Conservation (phyloP, 2,329 filamentous ascomycete species). For the Beauveria sp. region DNA sequence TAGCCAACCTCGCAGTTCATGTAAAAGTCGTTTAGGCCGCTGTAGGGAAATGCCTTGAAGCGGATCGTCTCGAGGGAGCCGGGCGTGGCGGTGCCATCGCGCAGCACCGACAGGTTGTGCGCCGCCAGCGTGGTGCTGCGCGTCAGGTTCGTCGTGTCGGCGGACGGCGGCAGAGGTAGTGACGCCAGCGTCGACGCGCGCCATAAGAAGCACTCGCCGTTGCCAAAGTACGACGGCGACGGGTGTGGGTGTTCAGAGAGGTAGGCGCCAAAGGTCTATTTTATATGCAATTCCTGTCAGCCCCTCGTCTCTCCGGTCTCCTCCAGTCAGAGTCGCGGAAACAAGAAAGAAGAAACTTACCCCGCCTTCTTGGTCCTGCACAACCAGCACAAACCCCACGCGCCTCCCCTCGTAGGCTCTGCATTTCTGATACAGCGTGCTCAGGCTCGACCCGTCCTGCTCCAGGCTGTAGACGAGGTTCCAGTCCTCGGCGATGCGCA, state of each 20-base stretch:
- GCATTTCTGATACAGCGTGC: slow-evolving; percentile 77
- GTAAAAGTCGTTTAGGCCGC: slow-evolving; percentile 92
- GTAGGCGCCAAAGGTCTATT: slow-evolving; percentile 81
- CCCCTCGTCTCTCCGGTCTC: background rate
- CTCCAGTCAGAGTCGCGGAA: background rate
- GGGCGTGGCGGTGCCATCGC: slow-evolving; percentile 20
- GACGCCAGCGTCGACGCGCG: slow-evolving; percentile 51
- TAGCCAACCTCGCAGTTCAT: slow-evolving; percentile 86
- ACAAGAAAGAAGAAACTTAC: slow-evolving; percentile 35
- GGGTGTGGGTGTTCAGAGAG: slow-evolving; percentile 83
- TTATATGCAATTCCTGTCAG: background rate
- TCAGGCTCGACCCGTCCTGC: slow-evolving; percentile 80
- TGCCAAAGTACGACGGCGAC: slow-evolving; percentile 81
- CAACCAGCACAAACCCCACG: slow-evolving; percentile 83
- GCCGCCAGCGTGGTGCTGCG: slow-evolving; percentile 33
- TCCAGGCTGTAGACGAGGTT: slow-evolving; percentile 80
- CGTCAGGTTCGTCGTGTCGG: slow-evolving; percentile 40
- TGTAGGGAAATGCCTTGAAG: slow-evolving; percentile 97
- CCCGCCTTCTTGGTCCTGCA: slow-evolving; percentile 68
- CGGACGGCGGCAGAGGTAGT: slow-evolving; percentile 43
- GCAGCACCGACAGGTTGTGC: slow-evolving; percentile 8
- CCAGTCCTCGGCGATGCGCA: slow-evolving; percentile 87
- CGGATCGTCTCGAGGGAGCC: slow-evolving; percentile 58
- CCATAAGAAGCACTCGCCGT: slow-evolving; percentile 82
- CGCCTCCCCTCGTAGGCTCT: slow-evolving; percentile 59